Evolutionary conservation across 345 rosid genomes (phyloP).

Genomic region (Toxicodendron radicans): DNA sequence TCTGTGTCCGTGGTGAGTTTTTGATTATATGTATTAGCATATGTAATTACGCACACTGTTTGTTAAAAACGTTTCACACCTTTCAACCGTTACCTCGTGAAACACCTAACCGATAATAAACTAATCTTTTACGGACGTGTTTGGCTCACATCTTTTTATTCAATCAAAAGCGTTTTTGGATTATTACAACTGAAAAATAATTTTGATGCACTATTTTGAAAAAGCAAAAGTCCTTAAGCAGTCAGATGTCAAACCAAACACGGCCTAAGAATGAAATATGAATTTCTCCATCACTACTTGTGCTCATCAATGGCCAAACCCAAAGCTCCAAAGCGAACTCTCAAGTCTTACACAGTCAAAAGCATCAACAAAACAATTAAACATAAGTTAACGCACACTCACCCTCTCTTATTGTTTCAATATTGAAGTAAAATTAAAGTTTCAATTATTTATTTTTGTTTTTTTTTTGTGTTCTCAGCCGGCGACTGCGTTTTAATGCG

Average conservation of each 20-base stretch:
- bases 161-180: too few species aligned
- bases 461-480: slow-evolving; percentile 32
- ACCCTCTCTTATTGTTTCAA: background rate
- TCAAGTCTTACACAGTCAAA: slow-evolving; percentile 72
- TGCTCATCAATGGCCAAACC: slow-evolving; percentile 72
- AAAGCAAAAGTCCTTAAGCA: too few species aligned
- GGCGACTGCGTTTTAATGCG: slow-evolving; percentile 97
- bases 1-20: too few species aligned
- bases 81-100: background rate
- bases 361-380: slow-evolving; percentile 69
- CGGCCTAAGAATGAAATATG: background rate
- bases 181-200: too few species aligned
- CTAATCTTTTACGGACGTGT: background rate
- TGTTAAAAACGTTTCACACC: background rate
- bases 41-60: too few species aligned
- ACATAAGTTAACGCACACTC: slow-evolving; percentile 40
- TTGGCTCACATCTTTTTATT: background rate
- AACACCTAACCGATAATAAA: background rate
- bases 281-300: background rate
- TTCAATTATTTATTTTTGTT: background rate
- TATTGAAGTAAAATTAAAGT: background rate
- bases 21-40: too few species aligned
- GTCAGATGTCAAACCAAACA: background rate
- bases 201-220: background rate
- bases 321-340: slow-evolving; percentile 68